Conservation (phyloP, 768 basidiomycete genomes). For the Favolaschia claudopus region DNA sequence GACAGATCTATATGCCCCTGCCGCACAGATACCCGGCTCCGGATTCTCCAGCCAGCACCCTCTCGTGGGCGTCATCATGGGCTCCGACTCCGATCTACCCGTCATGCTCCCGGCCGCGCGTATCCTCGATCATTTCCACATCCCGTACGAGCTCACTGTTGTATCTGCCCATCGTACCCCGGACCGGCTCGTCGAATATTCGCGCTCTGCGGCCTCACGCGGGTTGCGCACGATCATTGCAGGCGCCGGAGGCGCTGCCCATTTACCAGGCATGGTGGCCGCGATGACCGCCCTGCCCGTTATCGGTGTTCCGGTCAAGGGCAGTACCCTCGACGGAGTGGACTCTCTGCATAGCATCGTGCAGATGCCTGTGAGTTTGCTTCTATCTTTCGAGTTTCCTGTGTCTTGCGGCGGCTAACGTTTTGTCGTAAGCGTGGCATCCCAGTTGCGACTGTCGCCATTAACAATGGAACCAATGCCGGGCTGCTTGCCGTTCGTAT, state of each 20-base stretch:
- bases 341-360: slow-evolving; percentile 98
- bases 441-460: slow-evolving; percentile 96
- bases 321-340: slow-evolving; percentile 91
- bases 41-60: slow-evolving; percentile 73
- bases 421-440: slow-evolving; percentile 77
- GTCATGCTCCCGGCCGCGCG: slow-evolving; percentile 89
- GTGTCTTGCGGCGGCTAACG: background rate
- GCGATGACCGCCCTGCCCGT: slow-evolving; percentile 93
- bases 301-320: slow-evolving; percentile 96
- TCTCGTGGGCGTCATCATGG: slow-evolving; percentile 96
- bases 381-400: background rate
- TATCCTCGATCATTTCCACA: slow-evolving; percentile 79
- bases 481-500: slow-evolving; percentile 92
- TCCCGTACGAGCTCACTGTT: slow-evolving; percentile 94
- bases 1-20: slow-evolving; percentile 60
- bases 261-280: slow-evolving; percentile 98
- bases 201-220: slow-evolving; percentile 71
- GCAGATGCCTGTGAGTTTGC: slow-evolving; percentile 90
- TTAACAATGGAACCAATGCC: slow-evolving; percentile 94
- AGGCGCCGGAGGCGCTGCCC: slow-evolving; percentile 98
- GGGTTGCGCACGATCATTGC: slow-evolving; percentile 85
- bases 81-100: slow-evolving; percentile 97
- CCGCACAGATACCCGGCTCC: slow-evolving; percentile 48
- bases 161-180: slow-evolving; percentile 98
- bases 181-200: slow-evolving; percentile 82